Base-by-base conservation (phyloP, 2,329 filamentous ascomycete genomes). In the Colletotrichum limetticola region DNA sequence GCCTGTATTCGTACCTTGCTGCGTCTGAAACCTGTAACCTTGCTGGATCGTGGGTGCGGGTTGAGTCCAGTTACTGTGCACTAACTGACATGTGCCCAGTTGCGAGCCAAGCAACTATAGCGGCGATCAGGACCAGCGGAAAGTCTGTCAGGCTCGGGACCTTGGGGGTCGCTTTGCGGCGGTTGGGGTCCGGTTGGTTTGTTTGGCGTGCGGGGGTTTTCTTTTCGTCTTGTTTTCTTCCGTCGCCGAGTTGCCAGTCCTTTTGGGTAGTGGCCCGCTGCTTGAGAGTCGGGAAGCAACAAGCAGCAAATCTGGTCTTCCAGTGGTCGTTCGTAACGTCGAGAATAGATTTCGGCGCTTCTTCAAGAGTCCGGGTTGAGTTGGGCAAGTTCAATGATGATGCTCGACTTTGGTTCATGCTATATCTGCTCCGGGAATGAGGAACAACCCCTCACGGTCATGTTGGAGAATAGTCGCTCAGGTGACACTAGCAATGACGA, bases 71-170 rank as follows among this genome's bases (percentile, higher is more conserved):
- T 52, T n/a, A 55, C 32, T 11, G 32, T 35, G 11, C 12, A 35
- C 32, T 35, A 12, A 35, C 68, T 67, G 68, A 67, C 68, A 71
- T 71, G 63, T 71, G 68, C 63, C 68, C 49, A 19, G 37, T 42
- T 42, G 37, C 16, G 37, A 68, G 58, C 62, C 68, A 66, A 71
- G 28, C 32, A 37, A 30, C 30, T 24, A 37, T 16, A 16, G 37
- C 42, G 42, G 24, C 68, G 55, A 71, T 66, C 68, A 71, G 68
- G 68, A 70, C 60, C 61, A 70, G 53, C 55, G 61, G 68, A 57
- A 71, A 71, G 63, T 57, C 46, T 71, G 56, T 61, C 26, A 49
- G 56, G 22, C 63, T 42, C 37, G 46, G 28, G 37, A 4, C 32
- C 37, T 42, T 42, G 19, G 60, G 52, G 19, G 30, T 24, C 35